phyloP scores from a whole-genome alignment of 495 filamentous ascomycete genomes.

The Aspergillus panamensis region DNA sequence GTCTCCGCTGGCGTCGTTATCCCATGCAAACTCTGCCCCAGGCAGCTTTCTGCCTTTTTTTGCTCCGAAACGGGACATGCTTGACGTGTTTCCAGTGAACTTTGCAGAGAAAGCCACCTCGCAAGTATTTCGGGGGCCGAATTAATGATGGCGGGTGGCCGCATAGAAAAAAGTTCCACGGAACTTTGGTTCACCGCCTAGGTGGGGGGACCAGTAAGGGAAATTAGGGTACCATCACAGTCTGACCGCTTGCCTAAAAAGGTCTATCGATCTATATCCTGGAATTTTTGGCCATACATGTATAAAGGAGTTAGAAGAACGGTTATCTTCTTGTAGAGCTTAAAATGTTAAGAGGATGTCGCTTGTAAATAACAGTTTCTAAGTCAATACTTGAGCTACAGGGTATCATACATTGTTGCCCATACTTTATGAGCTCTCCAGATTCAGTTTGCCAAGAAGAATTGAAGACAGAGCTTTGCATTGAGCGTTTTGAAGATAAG shows the following conservation, averaged over 20 bases:
- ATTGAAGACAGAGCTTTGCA: slow-evolving; percentile 34
- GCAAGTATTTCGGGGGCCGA: not conserved
- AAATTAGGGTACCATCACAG: slow-evolving; percentile 19
- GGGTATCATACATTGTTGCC: slow-evolving; percentile 26
- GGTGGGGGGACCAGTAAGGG: slow-evolving; percentile 9
- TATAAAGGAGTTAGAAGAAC: too few relatives aligned
- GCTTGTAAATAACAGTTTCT: too few relatives aligned
- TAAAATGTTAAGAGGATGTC: too few relatives aligned
- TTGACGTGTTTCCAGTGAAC: not conserved
- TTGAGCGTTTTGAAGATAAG: too few relatives aligned
- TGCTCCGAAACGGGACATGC: slow-evolving; percentile 42
- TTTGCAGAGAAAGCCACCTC: not conserved
- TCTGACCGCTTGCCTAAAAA: slow-evolving; percentile 4
- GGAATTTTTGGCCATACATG: too few relatives aligned
- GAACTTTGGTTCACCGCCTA: slow-evolving; percentile 24
- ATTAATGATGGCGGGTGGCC: not conserved
- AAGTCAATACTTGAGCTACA: too few relatives aligned
- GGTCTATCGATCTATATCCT: not conserved
- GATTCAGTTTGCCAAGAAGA: slow-evolving; percentile 42
- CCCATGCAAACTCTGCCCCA: slow-evolving; percentile 43
- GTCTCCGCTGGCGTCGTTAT: slow-evolving; percentile 37
- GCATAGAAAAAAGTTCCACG: slow-evolving; percentile 25
- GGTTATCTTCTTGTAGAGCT: too few relatives aligned
- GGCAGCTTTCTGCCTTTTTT: slow-evolving; percentile 39
- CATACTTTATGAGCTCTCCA: slow-evolving; percentile 42